phyloP scores from a whole-genome alignment of 1,139 yeast genomes.

The Geotrichum bryndzae region DNA sequence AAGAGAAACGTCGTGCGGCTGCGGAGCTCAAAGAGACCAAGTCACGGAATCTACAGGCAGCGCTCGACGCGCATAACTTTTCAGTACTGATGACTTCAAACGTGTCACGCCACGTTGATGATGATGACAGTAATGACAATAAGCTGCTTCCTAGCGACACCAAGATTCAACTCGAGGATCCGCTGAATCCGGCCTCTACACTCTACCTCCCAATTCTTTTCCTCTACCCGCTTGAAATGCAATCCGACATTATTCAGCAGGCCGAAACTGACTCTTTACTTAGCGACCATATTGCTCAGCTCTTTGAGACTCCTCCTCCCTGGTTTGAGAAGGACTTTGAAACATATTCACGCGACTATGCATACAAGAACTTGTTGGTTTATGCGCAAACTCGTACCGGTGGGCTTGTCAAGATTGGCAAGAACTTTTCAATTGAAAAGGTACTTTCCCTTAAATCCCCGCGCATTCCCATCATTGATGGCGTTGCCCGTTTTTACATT shows the following conservation, averaged over 20 bases:
- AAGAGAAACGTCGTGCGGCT: conserved; percentile 34
- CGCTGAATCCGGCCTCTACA: conserved; percentile 68
- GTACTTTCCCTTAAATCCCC: conserved; percentile 61
- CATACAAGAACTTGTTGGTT: conserved; percentile 55
- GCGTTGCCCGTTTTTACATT: conserved; percentile 63
- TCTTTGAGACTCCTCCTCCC: conserved; percentile 58
- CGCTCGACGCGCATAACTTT: conserved; percentile 24
- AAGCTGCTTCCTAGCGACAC: conserved; percentile 24
- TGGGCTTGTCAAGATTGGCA: conserved; percentile 82
- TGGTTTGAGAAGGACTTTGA: conserved; percentile 52
- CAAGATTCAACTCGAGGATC: conserved; percentile 56
- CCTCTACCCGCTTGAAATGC: conserved; percentile 77
- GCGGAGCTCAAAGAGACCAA: conserved; percentile 32
- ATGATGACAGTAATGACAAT: conserved; percentile 11
- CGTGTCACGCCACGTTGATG: conserved; percentile 18
- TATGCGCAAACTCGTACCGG: conserved; percentile 80
- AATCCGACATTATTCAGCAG: conserved; percentile 74
- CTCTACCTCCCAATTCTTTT: conserved; percentile 74
- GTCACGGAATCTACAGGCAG: conserved; percentile 37
- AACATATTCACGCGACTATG: conserved; percentile 40
- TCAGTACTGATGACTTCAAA: conserved; percentile 21
- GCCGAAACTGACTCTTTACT: conserved; percentile 58
- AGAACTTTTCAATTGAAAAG: conserved; percentile 59
- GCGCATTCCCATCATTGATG: conserved; percentile 71
- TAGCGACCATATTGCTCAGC: conserved; percentile 32